phyloP scores from a whole-genome alignment of 192 early-diverging fungal genomes.

The Rhizoclosmatium globosum region DNA sequence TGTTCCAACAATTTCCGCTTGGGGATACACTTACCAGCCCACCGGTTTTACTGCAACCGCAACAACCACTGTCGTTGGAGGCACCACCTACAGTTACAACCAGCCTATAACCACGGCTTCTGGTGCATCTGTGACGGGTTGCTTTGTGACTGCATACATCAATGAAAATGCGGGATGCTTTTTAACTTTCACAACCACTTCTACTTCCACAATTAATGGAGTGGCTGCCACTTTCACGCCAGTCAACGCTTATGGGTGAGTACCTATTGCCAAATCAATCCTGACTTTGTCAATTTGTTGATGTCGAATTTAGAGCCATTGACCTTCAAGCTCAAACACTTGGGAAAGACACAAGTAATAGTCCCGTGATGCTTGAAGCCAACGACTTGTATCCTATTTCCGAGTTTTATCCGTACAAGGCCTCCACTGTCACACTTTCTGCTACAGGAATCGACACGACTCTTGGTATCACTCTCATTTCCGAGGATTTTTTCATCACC shows the following conservation, averaged over 20 bases:
- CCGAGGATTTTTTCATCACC: slow-evolving; percentile 6
- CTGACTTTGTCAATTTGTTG: neutral
- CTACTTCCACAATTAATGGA: neutral
- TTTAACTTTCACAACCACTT: neutral
- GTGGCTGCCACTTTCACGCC: neutral
- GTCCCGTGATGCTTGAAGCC: neutral
- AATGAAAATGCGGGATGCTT: neutral
- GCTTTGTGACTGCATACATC: neutral
- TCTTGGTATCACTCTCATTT: neutral
- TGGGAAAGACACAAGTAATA: neutral
- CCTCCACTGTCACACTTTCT: neutral
- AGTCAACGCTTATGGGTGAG: neutral
- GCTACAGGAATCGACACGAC: neutral
- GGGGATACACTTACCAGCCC: neutral
- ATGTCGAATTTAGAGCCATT: neutral
- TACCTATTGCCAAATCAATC: neutral
- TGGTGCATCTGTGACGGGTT: neutral
- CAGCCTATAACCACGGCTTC: neutral
- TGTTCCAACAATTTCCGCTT: neutral
- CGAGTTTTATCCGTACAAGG: neutral
- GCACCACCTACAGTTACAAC: neutral
- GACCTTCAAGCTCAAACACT: neutral
- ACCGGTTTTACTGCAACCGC: neutral
- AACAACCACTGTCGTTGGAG: neutral
- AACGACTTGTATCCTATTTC: neutral